phyloP scores from a whole-genome alignment of 2,329 filamentous ascomycete genomes.

The Aaosphaeria arxii region DNA sequence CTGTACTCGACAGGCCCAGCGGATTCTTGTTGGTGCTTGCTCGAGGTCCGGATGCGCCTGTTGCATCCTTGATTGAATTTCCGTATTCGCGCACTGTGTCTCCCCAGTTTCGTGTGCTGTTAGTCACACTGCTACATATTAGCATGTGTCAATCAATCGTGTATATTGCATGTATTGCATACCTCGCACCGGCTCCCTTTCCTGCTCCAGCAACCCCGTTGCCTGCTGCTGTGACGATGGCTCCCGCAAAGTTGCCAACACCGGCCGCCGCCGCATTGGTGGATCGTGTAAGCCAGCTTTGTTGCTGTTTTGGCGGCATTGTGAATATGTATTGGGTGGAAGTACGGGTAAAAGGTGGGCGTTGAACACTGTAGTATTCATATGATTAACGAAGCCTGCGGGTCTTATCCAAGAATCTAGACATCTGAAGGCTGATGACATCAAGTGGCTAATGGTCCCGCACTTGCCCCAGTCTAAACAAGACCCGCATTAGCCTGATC shows the following conservation, averaged over 20 bases:
- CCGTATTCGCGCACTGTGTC: conserved; percentile 49
- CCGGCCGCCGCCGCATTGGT: conserved; percentile 43
- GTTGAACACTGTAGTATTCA: conserved; percentile 2
- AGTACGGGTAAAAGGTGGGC: background rate
- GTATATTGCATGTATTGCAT: background rate
- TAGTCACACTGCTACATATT: conserved; percentile 35
- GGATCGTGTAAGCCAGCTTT: conserved; percentile 46
- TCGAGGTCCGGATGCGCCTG: conserved; percentile 43
- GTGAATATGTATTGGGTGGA: background rate
- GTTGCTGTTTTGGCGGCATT: conserved; percentile 25
- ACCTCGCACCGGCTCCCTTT: conserved; percentile 42
- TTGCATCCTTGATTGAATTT: conserved; percentile 49
- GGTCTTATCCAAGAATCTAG: background rate
- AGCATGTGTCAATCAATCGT: background rate
- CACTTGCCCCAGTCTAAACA: too few species aligned
- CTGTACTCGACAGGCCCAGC: conserved; percentile 39
- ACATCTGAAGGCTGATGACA: background rate
- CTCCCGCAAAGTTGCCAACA: conserved; percentile 44
- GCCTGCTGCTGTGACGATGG: conserved; percentile 43
- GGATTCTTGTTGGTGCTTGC: conserved; percentile 47
- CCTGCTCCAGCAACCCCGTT: conserved; percentile 48
- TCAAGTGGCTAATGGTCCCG: too few species aligned
- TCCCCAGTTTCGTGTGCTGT: conserved; percentile 46
- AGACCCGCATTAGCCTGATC: too few species aligned
- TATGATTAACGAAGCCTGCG: background rate